phyloP scores from a whole-genome alignment of 2,329 filamentous ascomycete species.

The Alternaria angustiovoidea region DNA sequence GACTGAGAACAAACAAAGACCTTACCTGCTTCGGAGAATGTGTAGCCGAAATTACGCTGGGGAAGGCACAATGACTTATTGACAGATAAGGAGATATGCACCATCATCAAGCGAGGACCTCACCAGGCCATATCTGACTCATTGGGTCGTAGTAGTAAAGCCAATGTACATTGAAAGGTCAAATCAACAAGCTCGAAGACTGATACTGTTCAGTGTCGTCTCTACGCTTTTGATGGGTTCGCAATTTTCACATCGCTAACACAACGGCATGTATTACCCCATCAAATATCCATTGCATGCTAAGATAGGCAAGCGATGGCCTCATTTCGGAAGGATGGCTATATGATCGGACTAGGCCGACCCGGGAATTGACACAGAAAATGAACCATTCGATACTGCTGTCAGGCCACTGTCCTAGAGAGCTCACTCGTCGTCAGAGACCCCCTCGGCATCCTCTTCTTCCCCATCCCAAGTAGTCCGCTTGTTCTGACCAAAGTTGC shows the following conservation, averaged over 20 bases:
- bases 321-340: not conserved
- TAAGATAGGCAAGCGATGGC: not conserved
- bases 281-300: not conserved
- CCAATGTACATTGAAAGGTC: not conserved
- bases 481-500: not conserved
- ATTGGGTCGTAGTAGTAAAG: not conserved
- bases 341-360: not conserved
- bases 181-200: not conserved
- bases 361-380: not conserved
- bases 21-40: not conserved
- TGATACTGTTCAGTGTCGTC: not conserved
- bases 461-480: not conserved
- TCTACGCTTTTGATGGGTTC: not conserved
- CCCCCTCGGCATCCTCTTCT: constrained; percentile 15
- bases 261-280: not conserved
- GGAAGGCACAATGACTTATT: not conserved
- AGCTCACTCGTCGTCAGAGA: constrained; percentile 17
- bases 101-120: not conserved
- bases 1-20: not conserved
- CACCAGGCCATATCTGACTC: not conserved
- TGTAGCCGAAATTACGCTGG: not conserved
- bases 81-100: not conserved
- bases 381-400: not conserved
- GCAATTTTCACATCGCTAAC: not conserved
- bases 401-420: not conserved